Evolutionary conservation across 495 filamentous ascomycete genomes (phyloP).

Genomic region (Tirmania nivea): DNA sequence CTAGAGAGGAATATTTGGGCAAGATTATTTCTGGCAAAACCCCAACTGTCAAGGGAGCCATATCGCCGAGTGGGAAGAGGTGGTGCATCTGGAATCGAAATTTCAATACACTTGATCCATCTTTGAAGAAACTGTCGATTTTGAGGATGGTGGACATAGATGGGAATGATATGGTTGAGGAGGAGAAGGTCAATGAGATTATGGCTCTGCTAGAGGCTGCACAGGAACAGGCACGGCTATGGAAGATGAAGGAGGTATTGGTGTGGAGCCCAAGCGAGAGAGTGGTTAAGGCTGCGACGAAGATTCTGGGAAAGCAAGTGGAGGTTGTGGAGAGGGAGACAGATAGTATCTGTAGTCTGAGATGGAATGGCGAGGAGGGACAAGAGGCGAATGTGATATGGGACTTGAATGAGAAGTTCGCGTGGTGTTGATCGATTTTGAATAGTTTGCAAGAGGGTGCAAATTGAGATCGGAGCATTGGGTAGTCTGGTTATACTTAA

Average conservation of each 20-base stretch:
- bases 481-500: too few species aligned
- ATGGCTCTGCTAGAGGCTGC: constrained; percentile 20
- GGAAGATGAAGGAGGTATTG: constrained; percentile 37
- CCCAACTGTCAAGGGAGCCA: constrained; percentile 47
- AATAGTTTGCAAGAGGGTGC: too few species aligned
- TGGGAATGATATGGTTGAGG: not conserved
- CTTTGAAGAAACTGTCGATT: constrained; percentile 34
- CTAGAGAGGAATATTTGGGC: constrained; percentile 64
- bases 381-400: constrained; percentile 46
- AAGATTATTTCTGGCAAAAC: constrained; percentile 29
- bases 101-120: constrained; percentile 30
- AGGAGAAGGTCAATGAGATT: constrained; percentile 28
- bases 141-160: constrained; percentile 44
- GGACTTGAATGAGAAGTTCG: constrained; percentile 82
- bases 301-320: constrained; percentile 26
- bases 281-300: constrained; percentile 35
- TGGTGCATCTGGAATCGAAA: constrained; percentile 71
- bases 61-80: constrained; percentile 18
- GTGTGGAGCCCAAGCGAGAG: constrained; percentile 43
- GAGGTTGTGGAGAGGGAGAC: constrained; percentile 36
- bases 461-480: too few species aligned
- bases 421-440: constrained; percentile 47
- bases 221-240: constrained; percentile 22
- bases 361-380: constrained; percentile 35
- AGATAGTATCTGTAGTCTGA: constrained; percentile 40